Percentiles rank a stretch among this genome's conserved stretches.
Conservation (phyloP, 2,329 filamentous ascomycete species). For the Colletotrichum somersetense region DNA sequence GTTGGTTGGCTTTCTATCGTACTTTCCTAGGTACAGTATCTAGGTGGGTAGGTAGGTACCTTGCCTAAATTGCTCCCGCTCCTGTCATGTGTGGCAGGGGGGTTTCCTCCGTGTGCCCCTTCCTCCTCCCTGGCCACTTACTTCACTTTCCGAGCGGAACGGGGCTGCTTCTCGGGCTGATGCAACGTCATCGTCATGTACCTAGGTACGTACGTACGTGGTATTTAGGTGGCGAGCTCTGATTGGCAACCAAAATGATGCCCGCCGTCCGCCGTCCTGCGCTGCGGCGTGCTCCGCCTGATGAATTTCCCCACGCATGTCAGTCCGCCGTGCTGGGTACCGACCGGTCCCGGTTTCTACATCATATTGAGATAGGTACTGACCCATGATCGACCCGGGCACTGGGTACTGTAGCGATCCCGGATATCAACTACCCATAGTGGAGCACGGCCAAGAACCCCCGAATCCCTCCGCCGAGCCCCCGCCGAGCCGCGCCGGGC, state of each 20-base stretch:
- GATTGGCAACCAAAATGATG: slow-evolving; percentile 4
- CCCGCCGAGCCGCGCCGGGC: slow-evolving; percentile 24
- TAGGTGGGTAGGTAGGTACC: no score
- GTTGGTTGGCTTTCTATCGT: not conserved
- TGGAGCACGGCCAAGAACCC: not conserved
- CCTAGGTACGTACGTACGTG: no score
- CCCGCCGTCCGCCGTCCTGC: not conserved
- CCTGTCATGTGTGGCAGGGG: slow-evolving; percentile 7
- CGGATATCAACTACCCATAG: not conserved
- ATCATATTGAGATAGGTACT: not conserved
- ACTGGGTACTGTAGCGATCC: not conserved
- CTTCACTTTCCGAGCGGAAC: not conserved
- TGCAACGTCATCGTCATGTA: slow-evolving; percentile 17
- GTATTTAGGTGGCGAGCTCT: slow-evolving; percentile 2
- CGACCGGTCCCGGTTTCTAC: not conserved
- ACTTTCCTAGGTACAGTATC: no score
- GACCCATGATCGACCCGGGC: not conserved
- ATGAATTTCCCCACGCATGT: not conserved
- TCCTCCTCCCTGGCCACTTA: slow-evolving; percentile 2
- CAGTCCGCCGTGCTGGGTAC: not conserved
- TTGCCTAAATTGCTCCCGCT: slow-evolving; percentile 4
- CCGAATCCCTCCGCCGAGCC: slow-evolving; percentile 22
- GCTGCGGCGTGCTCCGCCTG: no score
- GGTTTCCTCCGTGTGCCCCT: not conserved
- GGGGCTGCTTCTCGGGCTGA: slow-evolving; percentile 6